phyloP scores from a whole-genome alignment of 139 green algal species.

The Mesotaenium endlicherianum region DNA sequence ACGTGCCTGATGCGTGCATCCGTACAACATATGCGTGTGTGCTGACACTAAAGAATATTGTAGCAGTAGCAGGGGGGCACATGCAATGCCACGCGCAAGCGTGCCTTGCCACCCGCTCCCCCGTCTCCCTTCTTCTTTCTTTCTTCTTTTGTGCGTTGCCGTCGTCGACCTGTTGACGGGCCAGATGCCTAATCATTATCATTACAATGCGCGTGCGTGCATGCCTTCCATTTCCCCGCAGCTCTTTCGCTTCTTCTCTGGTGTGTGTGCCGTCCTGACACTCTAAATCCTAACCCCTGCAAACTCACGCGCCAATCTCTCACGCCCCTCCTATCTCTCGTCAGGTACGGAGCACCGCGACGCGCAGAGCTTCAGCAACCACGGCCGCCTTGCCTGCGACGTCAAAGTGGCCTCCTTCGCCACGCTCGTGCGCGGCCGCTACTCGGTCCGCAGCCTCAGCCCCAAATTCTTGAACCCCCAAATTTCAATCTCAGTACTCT shows the following conservation, averaged over 20 bases:
- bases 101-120: neutral
- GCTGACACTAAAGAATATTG: neutral
- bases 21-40: neutral
- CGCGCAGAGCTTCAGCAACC: conserved; percentile 60
- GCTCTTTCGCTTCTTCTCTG: neutral
- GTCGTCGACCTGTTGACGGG: too few species aligned
- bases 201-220: neutral
- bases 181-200: too few species aligned
- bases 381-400: conserved; percentile 66
- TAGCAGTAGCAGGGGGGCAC: neutral
- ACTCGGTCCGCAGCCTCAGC: neutral
- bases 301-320: too few species aligned
- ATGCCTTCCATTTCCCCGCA: neutral
- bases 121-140: neutral
- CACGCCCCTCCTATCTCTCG: neutral
- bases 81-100: neutral
- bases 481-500: neutral
- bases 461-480: neutral
- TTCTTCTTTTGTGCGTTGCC: neutral
- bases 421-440: conserved; percentile 19
- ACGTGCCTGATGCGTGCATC: too few species aligned
- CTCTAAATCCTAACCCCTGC: too few species aligned
- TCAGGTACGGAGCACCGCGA: conserved; percentile 70
- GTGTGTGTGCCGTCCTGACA: too few species aligned
- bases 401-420: conserved; percentile 69